phyloP scores from a whole-genome alignment of 129 eudicot genomes.

The Helianthus tuberosus region DNA sequence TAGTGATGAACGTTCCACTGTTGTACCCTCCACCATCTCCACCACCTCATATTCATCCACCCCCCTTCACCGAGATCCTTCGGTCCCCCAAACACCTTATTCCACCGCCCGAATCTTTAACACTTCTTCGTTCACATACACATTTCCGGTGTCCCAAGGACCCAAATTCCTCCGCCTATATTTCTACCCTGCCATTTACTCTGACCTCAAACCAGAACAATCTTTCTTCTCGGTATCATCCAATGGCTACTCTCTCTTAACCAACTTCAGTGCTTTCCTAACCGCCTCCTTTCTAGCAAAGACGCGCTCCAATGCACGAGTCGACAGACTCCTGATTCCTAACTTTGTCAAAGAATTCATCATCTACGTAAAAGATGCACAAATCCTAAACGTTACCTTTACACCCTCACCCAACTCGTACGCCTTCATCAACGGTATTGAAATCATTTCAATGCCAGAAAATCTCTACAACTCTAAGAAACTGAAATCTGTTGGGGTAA shows the following conservation, averaged over 20 bases:
- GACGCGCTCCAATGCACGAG: not conserved
- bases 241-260: constrained; percentile 41
- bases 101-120: constrained; percentile 46
- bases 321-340: not conserved
- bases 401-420: constrained; percentile 43
- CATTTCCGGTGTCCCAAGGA: constrained; percentile 43
- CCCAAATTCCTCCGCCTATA: constrained; percentile 63
- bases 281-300: constrained; percentile 22
- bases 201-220: constrained; percentile 10
- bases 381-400: constrained; percentile 40
- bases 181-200: constrained; percentile 49
- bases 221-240: constrained; percentile 42
- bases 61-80: constrained; percentile 9
- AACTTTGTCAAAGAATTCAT: constrained; percentile 43
- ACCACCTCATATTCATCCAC: constrained; percentile 18
- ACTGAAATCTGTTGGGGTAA: constrained; percentile 6
- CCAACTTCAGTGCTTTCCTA: constrained; percentile 49
- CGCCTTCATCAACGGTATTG: constrained; percentile 62
- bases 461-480: constrained; percentile 4
- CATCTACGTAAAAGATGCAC: constrained; percentile 26
- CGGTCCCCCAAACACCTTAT: constrained; percentile 31
- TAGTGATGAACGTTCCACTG: constrained; percentile 25
- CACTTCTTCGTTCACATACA: constrained; percentile 49
- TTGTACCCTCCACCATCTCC: constrained; percentile 19
- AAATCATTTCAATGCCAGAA: constrained; percentile 50